These are phyloP conservation scores for Pichia eremophila DNA, from an alignment of 805 yeast species.

Conservation along the genomic window DNA sequence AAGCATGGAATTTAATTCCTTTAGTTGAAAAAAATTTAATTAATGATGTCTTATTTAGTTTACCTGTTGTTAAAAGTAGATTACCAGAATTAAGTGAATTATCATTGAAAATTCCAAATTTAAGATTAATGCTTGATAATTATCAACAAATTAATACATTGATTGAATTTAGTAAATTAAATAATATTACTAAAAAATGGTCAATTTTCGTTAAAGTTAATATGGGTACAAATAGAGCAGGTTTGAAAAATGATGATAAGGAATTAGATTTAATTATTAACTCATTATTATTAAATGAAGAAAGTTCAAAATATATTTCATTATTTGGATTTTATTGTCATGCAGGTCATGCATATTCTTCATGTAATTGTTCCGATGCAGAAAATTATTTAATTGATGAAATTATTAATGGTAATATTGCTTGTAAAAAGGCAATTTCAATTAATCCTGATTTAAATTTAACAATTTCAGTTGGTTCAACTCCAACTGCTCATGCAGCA, in stretches of 20 bases:
- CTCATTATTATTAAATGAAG: slow-evolving; percentile 2
- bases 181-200: slow-evolving; percentile 36
- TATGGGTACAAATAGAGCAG: slow-evolving; percentile 67
- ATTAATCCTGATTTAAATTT: slow-evolving; percentile 30
- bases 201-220: slow-evolving; percentile 58
- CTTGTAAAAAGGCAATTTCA: slow-evolving; percentile 31
- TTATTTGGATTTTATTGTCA: slow-evolving; percentile 70
- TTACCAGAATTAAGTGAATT: slow-evolving; percentile 39
- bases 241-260: slow-evolving; percentile 27
- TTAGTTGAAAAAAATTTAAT: slow-evolving; percentile 5
- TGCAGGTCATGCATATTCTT: slow-evolving; percentile 65
- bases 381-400: slow-evolving; percentile 41
- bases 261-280: slow-evolving; percentile 6
- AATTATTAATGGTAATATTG: slow-evolving; percentile 46
- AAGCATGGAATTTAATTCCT: slow-evolving; percentile 50
- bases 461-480: slow-evolving; percentile 66
- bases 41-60: slow-evolving; percentile 43
- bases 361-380: slow-evolving; percentile 38
- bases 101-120: slow-evolving; percentile 29
- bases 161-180: slow-evolving; percentile 24
- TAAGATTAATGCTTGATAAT: slow-evolving; percentile 51
- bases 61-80: slow-evolving; percentile 46
- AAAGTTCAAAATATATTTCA: slow-evolving; percentile 25
- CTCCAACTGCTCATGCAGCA: slow-evolving; percentile 67
- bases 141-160: slow-evolving; percentile 44